Conservation (phyloP, 1,284 basidiomycete species). For the Moniliella sp. region DNA sequence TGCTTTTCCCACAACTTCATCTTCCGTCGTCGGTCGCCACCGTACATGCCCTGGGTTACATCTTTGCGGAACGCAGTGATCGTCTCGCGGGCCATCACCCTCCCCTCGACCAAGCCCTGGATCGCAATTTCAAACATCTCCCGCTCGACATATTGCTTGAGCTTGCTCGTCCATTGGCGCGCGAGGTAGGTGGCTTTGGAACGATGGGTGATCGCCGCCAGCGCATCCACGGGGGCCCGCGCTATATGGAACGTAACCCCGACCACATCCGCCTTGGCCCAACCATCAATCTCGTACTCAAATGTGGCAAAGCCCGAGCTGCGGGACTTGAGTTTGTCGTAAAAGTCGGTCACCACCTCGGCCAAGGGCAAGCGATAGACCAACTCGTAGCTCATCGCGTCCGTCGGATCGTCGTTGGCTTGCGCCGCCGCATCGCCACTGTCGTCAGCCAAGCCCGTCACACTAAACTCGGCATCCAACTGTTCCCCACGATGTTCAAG, state of each 20-base stretch:
- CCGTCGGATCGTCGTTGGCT: background rate
- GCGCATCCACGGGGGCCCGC: slow-evolving; percentile 21
- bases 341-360: slow-evolving; percentile 31
- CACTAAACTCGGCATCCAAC: slow-evolving; percentile 13
- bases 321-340: slow-evolving; percentile 31
- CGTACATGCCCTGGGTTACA: slow-evolving; percentile 80
- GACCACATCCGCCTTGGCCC: slow-evolving; percentile 18
- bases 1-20: slow-evolving; percentile 3
- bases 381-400: slow-evolving; percentile 9
- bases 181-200: slow-evolving; percentile 16
- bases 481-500: slow-evolving; percentile 28
- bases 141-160: slow-evolving; percentile 43
- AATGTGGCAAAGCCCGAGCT: slow-evolving; percentile 28
- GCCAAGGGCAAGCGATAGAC: slow-evolving; percentile 23
- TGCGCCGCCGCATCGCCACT: slow-evolving; percentile 5
- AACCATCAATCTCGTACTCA: slow-evolving; percentile 23
- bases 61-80: slow-evolving; percentile 41
- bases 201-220: slow-evolving; percentile 23
- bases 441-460: slow-evolving; percentile 5
- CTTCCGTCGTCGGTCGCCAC: slow-evolving; percentile 41
- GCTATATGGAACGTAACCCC: slow-evolving; percentile 20
- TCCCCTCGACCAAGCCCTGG: slow-evolving; percentile 48
- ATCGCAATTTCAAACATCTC: slow-evolving; percentile 67
- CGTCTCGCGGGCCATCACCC: slow-evolving; percentile 68
- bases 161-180: slow-evolving; percentile 16